Base-by-base conservation (phyloP, 2,329 filamentous ascomycete species). In the Fusarium nurragi region DNA sequence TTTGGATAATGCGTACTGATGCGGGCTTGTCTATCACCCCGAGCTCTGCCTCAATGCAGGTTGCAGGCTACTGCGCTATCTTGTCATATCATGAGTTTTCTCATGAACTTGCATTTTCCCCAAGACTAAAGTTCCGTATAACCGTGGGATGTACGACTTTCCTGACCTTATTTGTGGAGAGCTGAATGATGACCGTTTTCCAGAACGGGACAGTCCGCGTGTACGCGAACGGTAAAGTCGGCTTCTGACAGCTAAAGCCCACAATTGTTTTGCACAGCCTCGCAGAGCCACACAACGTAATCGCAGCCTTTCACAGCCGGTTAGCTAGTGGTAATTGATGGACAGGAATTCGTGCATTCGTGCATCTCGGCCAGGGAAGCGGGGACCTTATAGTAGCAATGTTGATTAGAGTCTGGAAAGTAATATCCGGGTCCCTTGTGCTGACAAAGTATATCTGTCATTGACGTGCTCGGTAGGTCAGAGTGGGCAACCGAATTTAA, bases 261-360 rank as follows among this genome's bases (percentile, higher is more conserved):
- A 30, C 41, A 22, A 43, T n/a, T 37, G 19, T 45, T 54, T 53
- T 54, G 64, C 70, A 70, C 68, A 72, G 70, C 69, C 70, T 70
- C 68, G 26, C 45, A 46, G 23, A 60, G 63, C 61, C 64, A 38
- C 37, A 34, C 26, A 39, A 23, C 30, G 28, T 45, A 34, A 37
- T 53, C 26, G n/a, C 22, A 32, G 28, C 4, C 14, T 47, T 59
- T 50, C 21, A 19, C 28, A 46, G n/a, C 38, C 28, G 32, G 16
- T n/a, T 9, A 45, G 28, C 34, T 28, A 28, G 11, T n/a, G 6
- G 14, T 16, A 5, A 19, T 32, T 45, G 25, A 25, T 30, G 5
- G 28, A 14, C 13, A 14, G 16, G 26, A 21, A 8, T 45, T 22
- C 6, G 37, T 34, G 16, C 16, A 11, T n/a, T 34, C 5, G 16